Percentiles rank a stretch among this genome's conserved stretches.
Conservation (phyloP, 1,284 basidiomycete genomes). For the Ceratobasidium theobromae region DNA sequence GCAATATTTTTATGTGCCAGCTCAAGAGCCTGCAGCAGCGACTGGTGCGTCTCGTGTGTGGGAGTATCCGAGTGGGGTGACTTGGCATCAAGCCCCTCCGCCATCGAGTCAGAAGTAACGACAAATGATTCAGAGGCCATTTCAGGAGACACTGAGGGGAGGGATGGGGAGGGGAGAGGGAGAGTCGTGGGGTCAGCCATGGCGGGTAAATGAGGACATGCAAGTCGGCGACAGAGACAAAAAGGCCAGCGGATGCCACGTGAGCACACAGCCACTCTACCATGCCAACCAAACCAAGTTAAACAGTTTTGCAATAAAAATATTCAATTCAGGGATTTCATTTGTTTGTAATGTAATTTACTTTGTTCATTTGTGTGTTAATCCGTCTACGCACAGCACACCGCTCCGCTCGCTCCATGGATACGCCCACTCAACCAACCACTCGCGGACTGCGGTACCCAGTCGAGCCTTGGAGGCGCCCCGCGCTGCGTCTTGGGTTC, state of each 20-base stretch:
- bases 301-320: not conserved
- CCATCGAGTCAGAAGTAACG: slow-evolving; percentile 14
- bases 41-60: slow-evolving; percentile 1
- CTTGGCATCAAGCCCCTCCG: too few species aligned
- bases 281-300: not conserved
- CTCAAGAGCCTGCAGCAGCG: slow-evolving; percentile 4
- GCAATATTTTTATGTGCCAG: slow-evolving; percentile 3
- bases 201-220: not conserved
- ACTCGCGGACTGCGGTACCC: slow-evolving; percentile 82
- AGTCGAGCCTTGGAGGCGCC: slow-evolving; percentile 82
- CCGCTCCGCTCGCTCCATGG: slow-evolving; percentile 94
- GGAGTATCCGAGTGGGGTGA: not conserved
- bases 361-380: slow-evolving; percentile 69
- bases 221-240: not conserved
- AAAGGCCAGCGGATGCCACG: slow-evolving; percentile 10
- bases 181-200: not conserved
- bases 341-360: slow-evolving; percentile 4
- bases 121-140: slow-evolving; percentile 15
- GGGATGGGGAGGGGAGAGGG: not conserved
- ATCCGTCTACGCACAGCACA: slow-evolving; percentile 81
- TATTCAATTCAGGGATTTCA: slow-evolving; percentile 17
- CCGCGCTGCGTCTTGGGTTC: slow-evolving; percentile 76
- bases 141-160: not conserved
- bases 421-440: slow-evolving; percentile 89
- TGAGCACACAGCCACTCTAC: slow-evolving; percentile 18